phyloP scores from a whole-genome alignment of 1,139 yeast species.

The Kurtzmaniella quercitrusa region DNA sequence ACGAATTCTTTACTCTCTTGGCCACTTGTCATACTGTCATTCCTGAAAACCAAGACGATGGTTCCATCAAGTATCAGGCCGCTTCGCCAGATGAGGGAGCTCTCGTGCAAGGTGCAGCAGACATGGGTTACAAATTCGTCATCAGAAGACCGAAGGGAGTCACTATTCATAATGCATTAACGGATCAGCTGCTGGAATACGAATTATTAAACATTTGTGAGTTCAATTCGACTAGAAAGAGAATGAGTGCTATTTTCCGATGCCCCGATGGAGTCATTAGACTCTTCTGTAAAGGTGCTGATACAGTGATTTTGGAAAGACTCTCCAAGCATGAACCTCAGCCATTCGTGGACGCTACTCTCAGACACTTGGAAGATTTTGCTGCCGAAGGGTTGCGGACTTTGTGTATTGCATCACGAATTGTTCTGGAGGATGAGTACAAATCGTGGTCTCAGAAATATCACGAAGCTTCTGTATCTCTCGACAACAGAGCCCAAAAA shows the following conservation, averaged over 20 bases:
- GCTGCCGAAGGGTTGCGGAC: slow-evolving; percentile 97
- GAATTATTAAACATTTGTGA: slow-evolving; percentile 90
- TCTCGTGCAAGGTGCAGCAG: slow-evolving; percentile 88
- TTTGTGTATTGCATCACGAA: slow-evolving; percentile 84
- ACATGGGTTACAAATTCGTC: slow-evolving; percentile 76
- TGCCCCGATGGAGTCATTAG: slow-evolving; percentile 93
- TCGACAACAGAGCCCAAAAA: slow-evolving; percentile 68
- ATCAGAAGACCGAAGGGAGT: slow-evolving; percentile 85
- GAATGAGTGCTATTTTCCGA: slow-evolving; percentile 94
- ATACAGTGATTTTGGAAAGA: slow-evolving; percentile 88
- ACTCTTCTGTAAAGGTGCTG: slow-evolving; percentile 95
- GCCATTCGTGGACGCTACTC: slow-evolving; percentile 76
- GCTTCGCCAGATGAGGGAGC: slow-evolving; percentile 99
- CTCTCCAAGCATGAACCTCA: slow-evolving; percentile 59
- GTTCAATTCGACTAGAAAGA: slow-evolving; percentile 92
- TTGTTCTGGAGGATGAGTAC: slow-evolving; percentile 77
- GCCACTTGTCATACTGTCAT: slow-evolving; percentile 98
- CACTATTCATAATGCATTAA: slow-evolving; percentile 52
- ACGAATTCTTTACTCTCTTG: slow-evolving; percentile 76
- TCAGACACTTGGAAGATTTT: slow-evolving; percentile 89
- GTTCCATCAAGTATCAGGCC: slow-evolving; percentile 86
- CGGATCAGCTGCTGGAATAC: slow-evolving; percentile 38
- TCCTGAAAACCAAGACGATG: slow-evolving; percentile 72
- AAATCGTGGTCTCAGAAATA: slow-evolving; percentile 57
- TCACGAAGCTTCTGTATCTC: slow-evolving; percentile 76